A percentile compares a stretch with the other conserved stretches of the same genome.
phyloP scores from a whole-genome alignment of 495 filamentous ascomycete genomes.

The Lineolata rhizophorae region DNA sequence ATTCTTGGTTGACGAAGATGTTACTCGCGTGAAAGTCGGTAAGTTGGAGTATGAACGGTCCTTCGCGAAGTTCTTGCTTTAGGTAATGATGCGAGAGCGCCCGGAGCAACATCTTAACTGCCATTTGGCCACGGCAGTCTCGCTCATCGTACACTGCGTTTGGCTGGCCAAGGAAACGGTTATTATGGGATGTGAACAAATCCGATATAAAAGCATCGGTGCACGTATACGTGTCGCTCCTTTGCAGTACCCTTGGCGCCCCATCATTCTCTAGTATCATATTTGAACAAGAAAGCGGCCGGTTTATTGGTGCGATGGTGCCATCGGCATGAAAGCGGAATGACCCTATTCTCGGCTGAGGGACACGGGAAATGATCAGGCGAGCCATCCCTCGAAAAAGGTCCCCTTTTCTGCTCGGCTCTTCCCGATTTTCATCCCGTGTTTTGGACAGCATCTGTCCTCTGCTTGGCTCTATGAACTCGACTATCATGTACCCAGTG shows the following conservation, averaged over 20 bases:
- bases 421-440: not conserved
- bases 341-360: not conserved
- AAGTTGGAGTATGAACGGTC: not conserved
- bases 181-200: not conserved
- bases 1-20: not conserved
- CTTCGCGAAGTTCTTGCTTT: not conserved
- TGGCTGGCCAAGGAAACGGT: not conserved
- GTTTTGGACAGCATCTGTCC: not conserved
- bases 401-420: not conserved
- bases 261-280: not conserved
- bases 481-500: not conserved
- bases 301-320: not conserved
- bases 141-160: not conserved
- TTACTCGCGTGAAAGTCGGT: not conserved
- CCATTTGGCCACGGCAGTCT: not conserved
- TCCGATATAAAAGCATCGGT: not conserved
- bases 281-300: not conserved
- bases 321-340: not conserved
- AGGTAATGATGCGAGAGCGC: not conserved
- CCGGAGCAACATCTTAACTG: not conserved
- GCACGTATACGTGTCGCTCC: not conserved
- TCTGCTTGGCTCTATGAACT: not conserved
- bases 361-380: not conserved
- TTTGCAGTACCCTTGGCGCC: not conserved
- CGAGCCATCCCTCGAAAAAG: not conserved